These are phyloP conservation scores for Abelmoschus esculentus DNA, from an alignment of 345 rosid genomes.

Conservation along the genomic window DNA sequence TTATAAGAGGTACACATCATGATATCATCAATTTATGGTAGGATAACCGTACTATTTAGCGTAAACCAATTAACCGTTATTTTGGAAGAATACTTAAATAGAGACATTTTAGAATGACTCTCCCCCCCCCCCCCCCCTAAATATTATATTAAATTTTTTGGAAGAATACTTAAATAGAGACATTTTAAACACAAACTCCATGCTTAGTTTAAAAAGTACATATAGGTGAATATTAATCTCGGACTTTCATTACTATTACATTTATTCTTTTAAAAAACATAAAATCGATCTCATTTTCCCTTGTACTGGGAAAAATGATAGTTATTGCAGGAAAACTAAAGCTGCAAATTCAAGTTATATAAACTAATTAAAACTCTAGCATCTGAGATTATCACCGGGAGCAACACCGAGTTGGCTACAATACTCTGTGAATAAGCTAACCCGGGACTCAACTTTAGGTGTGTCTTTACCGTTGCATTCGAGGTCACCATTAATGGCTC, in stretches of 20 bases:
- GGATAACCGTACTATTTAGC: no score
- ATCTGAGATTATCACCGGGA: slow-evolving; percentile 30
- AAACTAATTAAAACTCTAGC: slow-evolving; percentile 17
- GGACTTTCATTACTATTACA: not conserved
- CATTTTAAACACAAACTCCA: no score
- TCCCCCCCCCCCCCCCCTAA: no score
- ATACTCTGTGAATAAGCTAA: slow-evolving; percentile 29
- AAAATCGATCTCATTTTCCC: not conserved
- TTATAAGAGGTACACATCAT: no score
- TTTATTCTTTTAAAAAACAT: not conserved
- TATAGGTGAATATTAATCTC: not conserved
- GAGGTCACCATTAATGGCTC: slow-evolving; percentile 40
- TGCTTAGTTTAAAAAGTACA: no score
- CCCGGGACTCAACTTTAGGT: slow-evolving; percentile 31
- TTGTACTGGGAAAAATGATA: not conserved
- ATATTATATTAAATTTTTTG: no score
- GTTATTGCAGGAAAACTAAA: not conserved
- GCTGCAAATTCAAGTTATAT: not conserved
- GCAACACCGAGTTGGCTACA: slow-evolving; percentile 37
- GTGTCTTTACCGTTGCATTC: slow-evolving; percentile 39
- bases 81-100: no score
- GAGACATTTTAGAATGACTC: no score
- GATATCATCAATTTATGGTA: no score
- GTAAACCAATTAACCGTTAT: no score
- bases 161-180: no score